Percentiles rank a stretch among this genome's conserved stretches.
Evolutionary conservation across 805 yeast species (phyloP).

Genomic region (Suhomyces sp.): DNA sequence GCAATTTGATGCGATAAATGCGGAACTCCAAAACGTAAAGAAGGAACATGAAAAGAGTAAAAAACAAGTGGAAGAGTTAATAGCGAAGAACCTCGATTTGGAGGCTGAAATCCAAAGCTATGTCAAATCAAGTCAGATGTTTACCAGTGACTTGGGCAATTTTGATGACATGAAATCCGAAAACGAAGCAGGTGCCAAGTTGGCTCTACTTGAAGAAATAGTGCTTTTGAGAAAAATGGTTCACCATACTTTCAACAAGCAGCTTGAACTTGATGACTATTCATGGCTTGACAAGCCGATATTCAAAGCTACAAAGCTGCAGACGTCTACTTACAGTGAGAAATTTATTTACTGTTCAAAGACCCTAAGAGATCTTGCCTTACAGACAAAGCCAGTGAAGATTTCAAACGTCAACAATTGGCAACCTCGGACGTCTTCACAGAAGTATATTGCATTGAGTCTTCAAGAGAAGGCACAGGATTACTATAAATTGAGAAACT

Average conservation of each 20-base stretch:
- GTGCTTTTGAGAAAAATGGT: conserved; percentile 35
- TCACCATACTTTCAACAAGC: neutral
- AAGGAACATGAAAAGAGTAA: conserved; percentile 14
- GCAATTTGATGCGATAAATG: conserved; percentile 16
- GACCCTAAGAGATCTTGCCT: conserved; percentile 10
- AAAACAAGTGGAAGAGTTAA: conserved; percentile 17
- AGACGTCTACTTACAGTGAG: neutral
- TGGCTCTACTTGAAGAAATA: conserved; percentile 45
- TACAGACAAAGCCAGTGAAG: conserved; percentile 10
- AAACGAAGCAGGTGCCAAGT: conserved; percentile 27
- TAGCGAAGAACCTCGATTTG: conserved; percentile 18
- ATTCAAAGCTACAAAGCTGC: neutral
- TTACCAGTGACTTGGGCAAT: conserved; percentile 17
- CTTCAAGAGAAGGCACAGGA: conserved; percentile 14
- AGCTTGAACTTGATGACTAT: conserved; percentile 7
- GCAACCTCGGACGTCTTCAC: conserved; percentile 12
- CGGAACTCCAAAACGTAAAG: conserved; percentile 7
- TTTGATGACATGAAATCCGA: conserved; percentile 35
- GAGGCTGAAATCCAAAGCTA: conserved; percentile 24
- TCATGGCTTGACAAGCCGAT: conserved; percentile 20
- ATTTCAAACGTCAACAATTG: conserved; percentile 8
- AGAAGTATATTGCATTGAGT: conserved; percentile 17
- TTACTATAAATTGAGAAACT: neutral
- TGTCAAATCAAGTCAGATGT: conserved; percentile 17
- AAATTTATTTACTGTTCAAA: neutral